Base-by-base conservation (phyloP, 441 rosid species). In the Francoa sonchifolia region DNA sequence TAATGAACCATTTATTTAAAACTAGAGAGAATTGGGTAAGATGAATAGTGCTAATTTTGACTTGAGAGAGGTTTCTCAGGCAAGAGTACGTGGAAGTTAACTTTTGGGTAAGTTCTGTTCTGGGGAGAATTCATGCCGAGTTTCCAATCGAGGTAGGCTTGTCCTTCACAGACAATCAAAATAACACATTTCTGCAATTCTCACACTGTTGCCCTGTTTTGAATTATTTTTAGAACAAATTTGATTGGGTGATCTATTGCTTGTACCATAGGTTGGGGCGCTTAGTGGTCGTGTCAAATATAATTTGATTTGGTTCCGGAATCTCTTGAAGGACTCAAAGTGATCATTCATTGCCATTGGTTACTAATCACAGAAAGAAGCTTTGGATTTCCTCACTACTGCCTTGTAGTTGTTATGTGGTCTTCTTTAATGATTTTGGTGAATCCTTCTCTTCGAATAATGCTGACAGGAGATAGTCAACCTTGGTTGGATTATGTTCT, bases 211-310 rank as follows among this genome's bases (percentile, higher is more conserved):
- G 32, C 59, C 54, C 48, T 9, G 35, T 49, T 35, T 63, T 57
- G 29, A 40, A 39, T 52, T 53, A 14, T 55, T 59, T 52, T 33
- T n/a, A 61, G 73, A 58, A 58, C 37, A 40, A 54, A 57, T 77
- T 73, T 87, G 94, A 76, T 73, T 21, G 58, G 63, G 74, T 80
- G 68, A 57, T 79, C 40, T 68, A 51, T 70, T 77, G 74, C 76
- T 75, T 67, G 69, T 66, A 74, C 79, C 35, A 52, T 68, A 76
- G 89, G 78, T 74, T 54, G 65, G 67, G 69, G 65, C 62, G 26
- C 58, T 45, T 36, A 42, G 50, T 54, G 71, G 50, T 54, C 63
- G 43, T 65, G 63, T 72, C 71, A 58, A 44, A 66, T 65, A 31
- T 66, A 44, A 57, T 70, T 68, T 72, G 72, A 65, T 69, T 65